phyloP scores from a whole-genome alignment of 2,329 filamentous ascomycete species.

The Cordyceps militaris region DNA sequence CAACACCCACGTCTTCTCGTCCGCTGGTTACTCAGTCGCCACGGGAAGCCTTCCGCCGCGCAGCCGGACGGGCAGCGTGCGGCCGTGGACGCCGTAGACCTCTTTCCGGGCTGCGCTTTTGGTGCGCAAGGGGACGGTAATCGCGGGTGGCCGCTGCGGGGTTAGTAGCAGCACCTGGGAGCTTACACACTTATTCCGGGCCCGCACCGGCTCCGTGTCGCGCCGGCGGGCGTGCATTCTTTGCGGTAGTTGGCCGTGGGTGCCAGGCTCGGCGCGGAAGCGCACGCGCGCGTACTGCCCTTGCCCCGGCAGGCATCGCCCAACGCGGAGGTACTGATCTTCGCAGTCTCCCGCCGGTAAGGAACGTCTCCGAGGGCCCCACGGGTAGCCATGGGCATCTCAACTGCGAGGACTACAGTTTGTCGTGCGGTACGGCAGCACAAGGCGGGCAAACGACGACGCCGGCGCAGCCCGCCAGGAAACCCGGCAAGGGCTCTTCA shows the following conservation, averaged over 20 bases:
- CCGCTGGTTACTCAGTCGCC: background rate
- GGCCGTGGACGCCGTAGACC: constrained; percentile 8
- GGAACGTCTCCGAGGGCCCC: constrained; percentile 12
- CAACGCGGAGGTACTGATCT: background rate
- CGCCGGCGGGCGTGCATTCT: constrained; percentile 8
- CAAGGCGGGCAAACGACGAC: background rate
- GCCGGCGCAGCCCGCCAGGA: background rate
- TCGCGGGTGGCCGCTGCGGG: background rate
- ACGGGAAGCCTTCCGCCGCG: background rate
- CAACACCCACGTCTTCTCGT: constrained; percentile 9
- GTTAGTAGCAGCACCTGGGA: background rate
- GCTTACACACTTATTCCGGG: background rate
- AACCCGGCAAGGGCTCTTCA: background rate
- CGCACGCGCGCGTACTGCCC: constrained; percentile 3
- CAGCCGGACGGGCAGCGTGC: background rate
- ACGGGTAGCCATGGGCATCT: constrained; percentile 11
- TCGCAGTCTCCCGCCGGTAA: constrained; percentile 11
- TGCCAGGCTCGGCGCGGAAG: background rate
- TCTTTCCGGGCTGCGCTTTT: background rate
- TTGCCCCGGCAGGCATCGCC: background rate
- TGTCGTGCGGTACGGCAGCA: constrained; percentile 8
- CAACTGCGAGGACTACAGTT: constrained; percentile 12
- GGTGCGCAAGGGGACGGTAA: background rate
- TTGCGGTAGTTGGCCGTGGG: background rate
- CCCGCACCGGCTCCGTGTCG: background rate